A percentile compares a stretch with the other conserved stretches of the same genome.
phyloP scores from a whole-genome alignment of 78 protist species.

The Dictyostelium capitatum region DNA sequence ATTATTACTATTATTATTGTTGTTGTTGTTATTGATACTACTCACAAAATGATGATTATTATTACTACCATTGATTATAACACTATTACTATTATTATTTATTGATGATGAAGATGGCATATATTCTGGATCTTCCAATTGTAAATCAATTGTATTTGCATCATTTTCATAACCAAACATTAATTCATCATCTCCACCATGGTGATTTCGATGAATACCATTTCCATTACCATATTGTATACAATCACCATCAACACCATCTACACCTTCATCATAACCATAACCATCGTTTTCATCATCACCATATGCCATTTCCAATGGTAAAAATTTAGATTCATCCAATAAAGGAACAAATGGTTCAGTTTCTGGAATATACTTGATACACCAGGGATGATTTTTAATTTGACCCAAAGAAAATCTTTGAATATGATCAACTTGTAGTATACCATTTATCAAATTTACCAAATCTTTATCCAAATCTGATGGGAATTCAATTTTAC shows the following conservation, averaged over 20 bases:
- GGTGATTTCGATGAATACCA: not conserved
- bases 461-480: constrained; percentile 53
- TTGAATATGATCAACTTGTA: constrained; percentile 74
- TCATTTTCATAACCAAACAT: constrained; percentile 77
- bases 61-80: not conserved
- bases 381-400: constrained; percentile 79
- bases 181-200: constrained; percentile 19
- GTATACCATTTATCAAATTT: constrained; percentile 63
- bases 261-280: not conserved
- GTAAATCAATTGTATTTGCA: constrained; percentile 20
- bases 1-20: not conserved
- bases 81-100: not conserved
- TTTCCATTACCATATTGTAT: constrained; percentile 63
- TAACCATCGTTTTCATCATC: constrained; percentile 28
- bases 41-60: not conserved
- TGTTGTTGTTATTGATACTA: not conserved
- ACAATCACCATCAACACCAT: constrained; percentile 12
- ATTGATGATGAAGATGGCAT: not conserved
- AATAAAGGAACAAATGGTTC: constrained; percentile 55
- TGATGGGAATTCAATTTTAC: constrained; percentile 74
- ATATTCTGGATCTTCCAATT: not conserved
- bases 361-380: not conserved
- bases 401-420: constrained; percentile 72
- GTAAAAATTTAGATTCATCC: constrained; percentile 53
- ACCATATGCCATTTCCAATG: constrained; percentile 78